Evolutionary conservation across 129 eudicot species (phyloP), one percentile per base, ranked within the genome.

Genomic region (Glebionis coronaria): DNA sequence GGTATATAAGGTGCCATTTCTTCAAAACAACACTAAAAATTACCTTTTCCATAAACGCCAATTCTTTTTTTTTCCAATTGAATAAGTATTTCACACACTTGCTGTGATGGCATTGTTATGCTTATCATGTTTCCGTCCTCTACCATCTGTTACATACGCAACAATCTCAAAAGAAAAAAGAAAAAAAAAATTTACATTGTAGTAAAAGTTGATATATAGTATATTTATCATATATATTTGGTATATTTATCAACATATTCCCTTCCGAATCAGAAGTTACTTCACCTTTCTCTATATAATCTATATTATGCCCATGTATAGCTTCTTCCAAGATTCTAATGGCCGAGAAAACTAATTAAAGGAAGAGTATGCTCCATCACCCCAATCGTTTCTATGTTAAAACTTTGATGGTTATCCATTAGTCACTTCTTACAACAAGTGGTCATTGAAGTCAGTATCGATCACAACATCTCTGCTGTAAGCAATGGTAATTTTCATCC

Each of bases 1-100:
- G n/a, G n/a, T n/a, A n/a, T n/a, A n/a, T n/a, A n/a, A 97, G 97
- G 27, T 93, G 95, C 99, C 96, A 93, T 67, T 70, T 93, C 78
- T 82, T 93, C 40, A 93, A 77, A 3, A 66, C 71, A 25, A 81
- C 67, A 29, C 90, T 79, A 57, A 76, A 93, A 40, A 49, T 79
- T 3, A 63, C 84, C 71, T 79, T 93, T 81, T 93, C 99, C 73
- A 81, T 82, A 0, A 55, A 14, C 3, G 95, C 95, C 58, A 93
- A 78, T 21, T 84, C 92, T 64, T 61, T 74, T 87, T 14, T 78
- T 57, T 2, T 97, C 97, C 61, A 93, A 31, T 15, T 76, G 76
- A 4, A 82, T 71, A 0, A 93, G 90, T 25, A 79, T 68, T 40
- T 86, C 81, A 13, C 90, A 78, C 53, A 73, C 82, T 52, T 84